Percentiles rank a stretch among this genome's conserved stretches.
These are phyloP conservation scores for Actinomortierella wolfii DNA, from an alignment of 371 early-diverging fungal species.

Conservation along the genomic window DNA sequence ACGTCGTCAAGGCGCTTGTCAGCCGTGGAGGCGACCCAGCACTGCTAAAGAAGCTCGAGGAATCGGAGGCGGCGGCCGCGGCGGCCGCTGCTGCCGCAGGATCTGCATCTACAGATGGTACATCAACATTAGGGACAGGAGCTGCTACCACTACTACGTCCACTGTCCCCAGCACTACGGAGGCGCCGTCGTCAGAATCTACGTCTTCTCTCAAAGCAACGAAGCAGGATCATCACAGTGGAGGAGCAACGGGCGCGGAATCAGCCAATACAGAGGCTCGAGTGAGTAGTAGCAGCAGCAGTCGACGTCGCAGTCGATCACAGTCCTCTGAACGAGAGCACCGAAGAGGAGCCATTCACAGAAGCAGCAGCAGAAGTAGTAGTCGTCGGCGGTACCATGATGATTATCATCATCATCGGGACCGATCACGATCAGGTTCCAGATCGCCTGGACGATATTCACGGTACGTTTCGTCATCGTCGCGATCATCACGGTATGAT, in stretches of 20 bases:
- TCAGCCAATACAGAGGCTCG: slow-evolving; percentile 27
- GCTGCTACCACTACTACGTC: slow-evolving; percentile 11
- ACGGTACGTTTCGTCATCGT: slow-evolving; percentile 6
- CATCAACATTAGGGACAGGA: too few relatives aligned
- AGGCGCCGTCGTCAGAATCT: neutral
- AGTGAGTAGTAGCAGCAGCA: slow-evolving; percentile 24
- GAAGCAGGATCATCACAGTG: slow-evolving; percentile 11
- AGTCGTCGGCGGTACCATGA: slow-evolving; percentile 11
- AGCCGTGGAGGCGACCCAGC: slow-evolving; percentile 41
- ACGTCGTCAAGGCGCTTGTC: slow-evolving; percentile 26
- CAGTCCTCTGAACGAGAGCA: slow-evolving; percentile 19
- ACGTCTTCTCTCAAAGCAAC: slow-evolving; percentile 2
- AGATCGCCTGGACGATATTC: slow-evolving; percentile 29
- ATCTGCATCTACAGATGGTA: slow-evolving; percentile 15
- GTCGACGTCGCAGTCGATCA: slow-evolving; percentile 36
- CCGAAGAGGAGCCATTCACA: slow-evolving; percentile 4
- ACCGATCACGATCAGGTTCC: slow-evolving; percentile 28
- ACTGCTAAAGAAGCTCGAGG: slow-evolving; percentile 35
- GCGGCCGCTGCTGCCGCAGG: slow-evolving; percentile 23
- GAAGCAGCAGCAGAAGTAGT: slow-evolving; percentile 16
- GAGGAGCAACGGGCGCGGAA: slow-evolving; percentile 20
- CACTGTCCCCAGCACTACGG: too few relatives aligned
- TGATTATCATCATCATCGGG: neutral
- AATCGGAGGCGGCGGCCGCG: slow-evolving; percentile 30
- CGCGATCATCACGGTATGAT: too few relatives aligned